Base-by-base conservation (phyloP, 768 basidiomycete species). In the Crepidotus variabilis region DNA sequence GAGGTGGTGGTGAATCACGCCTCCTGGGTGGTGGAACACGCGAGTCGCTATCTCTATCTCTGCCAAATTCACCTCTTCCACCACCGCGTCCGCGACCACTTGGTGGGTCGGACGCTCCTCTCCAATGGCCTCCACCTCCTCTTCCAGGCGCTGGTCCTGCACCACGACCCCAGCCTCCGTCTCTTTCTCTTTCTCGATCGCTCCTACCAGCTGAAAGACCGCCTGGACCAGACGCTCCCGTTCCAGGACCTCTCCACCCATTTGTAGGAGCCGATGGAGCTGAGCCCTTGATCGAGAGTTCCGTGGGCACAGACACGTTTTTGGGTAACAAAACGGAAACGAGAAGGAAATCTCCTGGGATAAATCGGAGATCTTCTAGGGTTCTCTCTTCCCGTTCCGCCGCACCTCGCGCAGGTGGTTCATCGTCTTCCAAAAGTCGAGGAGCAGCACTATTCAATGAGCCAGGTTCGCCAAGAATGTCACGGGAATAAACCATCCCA, bases 401-500 rank as follows among this genome's bases (percentile, higher is more conserved):
- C 46, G 83, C 80, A 1, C 68, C 74, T 8, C 63, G 66, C 57
- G 78, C 73, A 13, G 66, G 65, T 1, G 55, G 48, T 36, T 78
- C 78, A 0, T 61, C 55, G 57, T 86, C 86, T 47, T 83, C 80
- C 20, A 85, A 70, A 2, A 91, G 76, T 2, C 86, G 79, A 0
- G 85, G 78, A 0, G 88, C 87, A 6, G 82, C 74, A 13, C 68
- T 68, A 39, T 78, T 75, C 20, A 88, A 67, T 1, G 85, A 70
- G 33, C 89, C 89, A 2, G 88, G 86, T 68, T 91, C 90, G 49
- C 90, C 90, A 2, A 91, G 81, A 60, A 92, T 88, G 71, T 92
- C 92, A 59, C 90, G 85, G 46, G 90, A 89, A 69, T 90, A 88
- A 36, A 93, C 86, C 63, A 81, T 80, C 23, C 91, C 91, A 45